Evolutionary conservation across 192 early-diverging fungal species (phyloP).

Genomic region (Phycomyces nitens): DNA sequence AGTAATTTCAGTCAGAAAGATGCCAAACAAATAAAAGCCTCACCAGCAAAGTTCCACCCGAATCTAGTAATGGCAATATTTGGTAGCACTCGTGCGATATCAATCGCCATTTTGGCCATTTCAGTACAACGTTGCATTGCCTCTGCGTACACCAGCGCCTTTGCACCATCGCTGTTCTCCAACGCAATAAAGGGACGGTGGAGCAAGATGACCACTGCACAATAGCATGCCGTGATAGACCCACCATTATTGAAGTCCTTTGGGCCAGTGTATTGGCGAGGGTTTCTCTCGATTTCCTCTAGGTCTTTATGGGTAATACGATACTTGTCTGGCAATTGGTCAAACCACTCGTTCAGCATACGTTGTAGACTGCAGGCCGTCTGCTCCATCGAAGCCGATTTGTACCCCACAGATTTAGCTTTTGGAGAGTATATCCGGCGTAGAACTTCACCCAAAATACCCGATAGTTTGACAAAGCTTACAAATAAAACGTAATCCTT

Average conservation of each 20-base stretch:
- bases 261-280: background rate
- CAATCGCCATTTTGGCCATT: constrained; percentile 19
- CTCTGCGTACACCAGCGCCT: background rate
- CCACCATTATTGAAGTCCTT: constrained; percentile 17
- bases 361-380: constrained; percentile 24
- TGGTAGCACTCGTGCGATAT: constrained; percentile 19
- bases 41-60: constrained; percentile 30
- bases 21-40: background rate
- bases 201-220: constrained; percentile 29
- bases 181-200: constrained; percentile 34
- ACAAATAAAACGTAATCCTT: constrained; percentile 24
- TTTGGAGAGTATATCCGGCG: constrained; percentile 35
- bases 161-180: background rate
- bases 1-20: background rate
- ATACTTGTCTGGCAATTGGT: constrained; percentile 12
- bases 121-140: constrained; percentile 10
- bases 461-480: constrained; percentile 30
- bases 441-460: constrained; percentile 32
- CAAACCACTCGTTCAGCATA: constrained; percentile 31
- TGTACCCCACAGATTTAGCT: constrained; percentile 21
- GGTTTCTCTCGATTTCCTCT: background rate
- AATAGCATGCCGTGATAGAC: constrained; percentile 26
- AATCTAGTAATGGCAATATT: constrained; percentile 2
- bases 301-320: constrained; percentile 15
- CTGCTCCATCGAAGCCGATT: constrained; percentile 10